phyloP scores from a whole-genome alignment of 2,329 filamentous ascomycete genomes.

The Microdochium bolleyi region DNA sequence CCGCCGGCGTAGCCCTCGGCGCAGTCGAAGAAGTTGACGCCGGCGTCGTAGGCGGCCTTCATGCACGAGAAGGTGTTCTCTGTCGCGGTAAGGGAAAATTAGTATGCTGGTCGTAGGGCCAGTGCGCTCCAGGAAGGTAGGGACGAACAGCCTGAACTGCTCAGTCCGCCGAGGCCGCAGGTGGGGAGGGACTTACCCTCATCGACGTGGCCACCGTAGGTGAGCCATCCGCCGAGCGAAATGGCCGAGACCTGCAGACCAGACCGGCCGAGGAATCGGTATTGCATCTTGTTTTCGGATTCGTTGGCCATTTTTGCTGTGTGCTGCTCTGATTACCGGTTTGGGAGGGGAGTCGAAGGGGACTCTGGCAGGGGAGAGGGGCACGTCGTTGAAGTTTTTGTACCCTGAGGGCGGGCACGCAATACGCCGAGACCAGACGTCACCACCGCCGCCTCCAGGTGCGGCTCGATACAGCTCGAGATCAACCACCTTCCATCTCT shows the following conservation, averaged over 20 bases:
- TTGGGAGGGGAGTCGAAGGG: neutral
- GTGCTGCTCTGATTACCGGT: neutral
- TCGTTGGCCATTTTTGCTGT: neutral
- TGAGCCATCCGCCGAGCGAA: conserved; percentile 64
- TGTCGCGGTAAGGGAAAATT: conserved; percentile 11
- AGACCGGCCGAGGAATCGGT: conserved; percentile 62
- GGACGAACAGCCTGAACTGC: too few species aligned
- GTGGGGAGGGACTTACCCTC: conserved; percentile 38
- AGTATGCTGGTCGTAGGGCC: too few species aligned
- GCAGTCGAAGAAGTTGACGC: conserved; percentile 57
- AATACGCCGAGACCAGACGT: too few species aligned
- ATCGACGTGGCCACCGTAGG: conserved; percentile 66
- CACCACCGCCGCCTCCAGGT: too few species aligned
- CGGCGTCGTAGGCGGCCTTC: conserved; percentile 52
- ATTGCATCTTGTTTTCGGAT: conserved; percentile 46
- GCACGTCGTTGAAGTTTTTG: too few species aligned
- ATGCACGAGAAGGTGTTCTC: conserved; percentile 53
- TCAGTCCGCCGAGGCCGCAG: neutral
- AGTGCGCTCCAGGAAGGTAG: too few species aligned
- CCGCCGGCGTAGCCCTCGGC: conserved; percentile 51
- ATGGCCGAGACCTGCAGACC: conserved; percentile 69
- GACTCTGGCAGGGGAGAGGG: too few species aligned
- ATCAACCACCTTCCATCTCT: too few species aligned
- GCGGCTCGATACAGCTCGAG: too few species aligned
- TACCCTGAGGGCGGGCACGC: too few species aligned